A percentile compares a stretch with the other conserved stretches of the same genome.
phyloP scores from a whole-genome alignment of 495 filamentous ascomycete species.

The Lentithecium fluviatile region DNA sequence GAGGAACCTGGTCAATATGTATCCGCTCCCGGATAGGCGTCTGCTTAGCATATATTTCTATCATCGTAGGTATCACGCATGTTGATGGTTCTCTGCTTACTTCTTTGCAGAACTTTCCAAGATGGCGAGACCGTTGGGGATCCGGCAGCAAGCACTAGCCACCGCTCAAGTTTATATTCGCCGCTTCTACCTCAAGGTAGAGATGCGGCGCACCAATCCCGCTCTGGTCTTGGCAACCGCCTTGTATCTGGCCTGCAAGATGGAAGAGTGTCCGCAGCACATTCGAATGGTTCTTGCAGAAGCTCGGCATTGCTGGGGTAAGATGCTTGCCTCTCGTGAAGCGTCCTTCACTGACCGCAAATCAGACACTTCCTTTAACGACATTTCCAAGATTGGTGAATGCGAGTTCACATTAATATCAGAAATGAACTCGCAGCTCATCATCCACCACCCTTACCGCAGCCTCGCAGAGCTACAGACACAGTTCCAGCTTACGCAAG shows the following conservation, averaged over 20 bases:
- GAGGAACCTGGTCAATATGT: slow-evolving; percentile 66
- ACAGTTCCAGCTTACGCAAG: slow-evolving; percentile 67
- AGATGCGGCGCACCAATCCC: slow-evolving; percentile 89
- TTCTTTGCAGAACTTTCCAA: slow-evolving; percentile 66
- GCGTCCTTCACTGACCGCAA: slow-evolving; percentile 1
- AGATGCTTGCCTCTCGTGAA: slow-evolving; percentile 27
- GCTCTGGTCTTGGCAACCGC: slow-evolving; percentile 89
- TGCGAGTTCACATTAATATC: slow-evolving; percentile 96
- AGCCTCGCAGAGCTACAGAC: slow-evolving; percentile 71
- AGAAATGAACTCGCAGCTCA: slow-evolving; percentile 91
- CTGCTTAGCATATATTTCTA: slow-evolving; percentile 91
- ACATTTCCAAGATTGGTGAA: slow-evolving; percentile 88
- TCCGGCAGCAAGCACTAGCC: slow-evolving; percentile 88
- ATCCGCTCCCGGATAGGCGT: slow-evolving; percentile 75
- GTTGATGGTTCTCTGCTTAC: not conserved
- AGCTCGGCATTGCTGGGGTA: slow-evolving; percentile 83
- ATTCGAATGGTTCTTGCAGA: slow-evolving; percentile 85
- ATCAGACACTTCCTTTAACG: slow-evolving; percentile 56
- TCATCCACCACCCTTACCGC: slow-evolving; percentile 96
- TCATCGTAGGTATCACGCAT: slow-evolving; percentile 59
- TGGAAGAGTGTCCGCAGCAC: slow-evolving; percentile 97
- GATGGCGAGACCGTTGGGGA: slow-evolving; percentile 71
- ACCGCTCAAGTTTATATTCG: slow-evolving; percentile 94
- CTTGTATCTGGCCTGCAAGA: slow-evolving; percentile 94
- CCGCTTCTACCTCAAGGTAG: slow-evolving; percentile 87